A percentile compares a stretch with the other conserved stretches of the same genome.
Evolutionary conservation across 2,329 filamentous ascomycete species (phyloP).

Genomic region (Sarocladium brachiariae): DNA sequence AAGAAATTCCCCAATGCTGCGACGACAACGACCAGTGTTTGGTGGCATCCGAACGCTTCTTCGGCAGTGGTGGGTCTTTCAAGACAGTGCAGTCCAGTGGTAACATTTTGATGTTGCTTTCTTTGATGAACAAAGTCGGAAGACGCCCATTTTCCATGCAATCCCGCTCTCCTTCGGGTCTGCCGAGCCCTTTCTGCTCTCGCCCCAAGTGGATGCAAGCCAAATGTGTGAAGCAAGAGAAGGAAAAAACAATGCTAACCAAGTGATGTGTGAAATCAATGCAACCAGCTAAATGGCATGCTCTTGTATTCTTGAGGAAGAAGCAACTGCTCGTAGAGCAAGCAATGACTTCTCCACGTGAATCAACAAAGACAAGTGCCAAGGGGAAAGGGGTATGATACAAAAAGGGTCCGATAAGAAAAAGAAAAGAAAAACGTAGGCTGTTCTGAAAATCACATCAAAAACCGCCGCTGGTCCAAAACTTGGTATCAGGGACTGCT

Average conservation of each 20-base stretch:
- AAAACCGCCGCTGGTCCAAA: not conserved
- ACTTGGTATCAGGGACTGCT: not conserved
- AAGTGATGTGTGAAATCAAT: not conserved
- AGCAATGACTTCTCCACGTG: too few species aligned
- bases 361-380: not conserved
- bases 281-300: not conserved
- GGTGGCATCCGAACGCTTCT: too few species aligned
- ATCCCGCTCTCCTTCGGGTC: not conserved
- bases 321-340: not conserved
- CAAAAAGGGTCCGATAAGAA: not conserved
- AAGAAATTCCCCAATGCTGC: too few species aligned
- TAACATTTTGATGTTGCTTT: not conserved
- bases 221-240: not conserved
- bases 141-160: constrained; percentile 1
- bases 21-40: too few species aligned
- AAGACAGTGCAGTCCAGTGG: not conserved
- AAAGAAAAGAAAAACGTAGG: not conserved
- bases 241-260: too few species aligned
- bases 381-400: not conserved
- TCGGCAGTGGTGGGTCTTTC: too few species aligned
- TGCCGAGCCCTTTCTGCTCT: not conserved
- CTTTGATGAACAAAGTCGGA: not conserved
- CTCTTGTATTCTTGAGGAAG: not conserved
- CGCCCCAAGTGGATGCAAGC: not conserved
- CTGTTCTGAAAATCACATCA: constrained; percentile 2